phyloP scores from a whole-genome alignment of 805 yeast genomes.

The Ogataea glucozyma region DNA sequence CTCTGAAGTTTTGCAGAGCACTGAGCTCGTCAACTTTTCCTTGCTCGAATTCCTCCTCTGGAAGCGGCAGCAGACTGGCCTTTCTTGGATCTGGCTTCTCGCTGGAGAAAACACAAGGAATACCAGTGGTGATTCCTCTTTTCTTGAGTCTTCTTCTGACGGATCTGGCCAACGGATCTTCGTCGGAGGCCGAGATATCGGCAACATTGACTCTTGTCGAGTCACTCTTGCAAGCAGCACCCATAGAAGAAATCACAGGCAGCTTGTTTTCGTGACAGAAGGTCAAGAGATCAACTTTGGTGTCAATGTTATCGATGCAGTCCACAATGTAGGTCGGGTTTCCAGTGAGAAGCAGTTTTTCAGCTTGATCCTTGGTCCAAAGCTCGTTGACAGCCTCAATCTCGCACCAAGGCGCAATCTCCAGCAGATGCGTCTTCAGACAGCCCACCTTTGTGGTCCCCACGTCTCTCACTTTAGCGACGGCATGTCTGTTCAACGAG shows the following conservation, averaged over 20 bases:
- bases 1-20: slow-evolving; percentile 87
- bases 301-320: slow-evolving; percentile 94
- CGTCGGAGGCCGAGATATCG: slow-evolving; percentile 87
- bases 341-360: slow-evolving; percentile 54
- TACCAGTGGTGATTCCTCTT: slow-evolving; percentile 71
- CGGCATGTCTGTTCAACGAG: slow-evolving; percentile 90
- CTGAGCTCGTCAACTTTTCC: slow-evolving; percentile 87
- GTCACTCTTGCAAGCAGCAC: slow-evolving; percentile 96
- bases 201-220: slow-evolving; percentile 88
- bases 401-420: slow-evolving; percentile 92
- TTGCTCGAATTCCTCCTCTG: slow-evolving; percentile 74
- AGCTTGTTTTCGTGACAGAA: slow-evolving; percentile 63
- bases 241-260: slow-evolving; percentile 87
- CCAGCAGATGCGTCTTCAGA: slow-evolving; percentile 61
- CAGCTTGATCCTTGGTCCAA: slow-evolving; percentile 71
- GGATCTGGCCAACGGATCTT: slow-evolving; percentile 87
- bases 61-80: slow-evolving; percentile 82
- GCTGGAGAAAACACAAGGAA: slow-evolving; percentile 87
- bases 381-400: slow-evolving; percentile 76
- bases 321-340: slow-evolving; percentile 83
- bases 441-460: slow-evolving; percentile 90
- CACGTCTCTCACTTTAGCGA: slow-evolving; percentile 88
- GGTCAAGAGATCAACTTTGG: slow-evolving; percentile 87
- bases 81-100: slow-evolving; percentile 97
- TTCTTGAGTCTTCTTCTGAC: slow-evolving; percentile 83